Base-by-base conservation (phyloP, 75 land plant genomes). In the Isoetes taiwanensis region DNA sequence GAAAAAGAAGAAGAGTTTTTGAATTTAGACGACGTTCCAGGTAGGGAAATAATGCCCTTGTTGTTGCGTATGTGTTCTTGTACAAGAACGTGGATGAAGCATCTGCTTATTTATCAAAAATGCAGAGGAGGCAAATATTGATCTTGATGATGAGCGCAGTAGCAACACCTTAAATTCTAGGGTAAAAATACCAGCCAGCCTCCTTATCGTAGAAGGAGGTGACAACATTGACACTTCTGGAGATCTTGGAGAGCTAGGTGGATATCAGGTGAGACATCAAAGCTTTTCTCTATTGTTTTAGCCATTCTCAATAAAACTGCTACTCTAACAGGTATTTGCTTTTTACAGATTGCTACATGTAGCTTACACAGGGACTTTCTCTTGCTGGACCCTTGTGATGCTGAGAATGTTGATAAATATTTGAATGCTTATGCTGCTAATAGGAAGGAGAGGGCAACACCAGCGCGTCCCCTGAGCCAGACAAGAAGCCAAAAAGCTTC, bases 191-290 rank as follows among this genome's bases (percentile, higher is more conserved):
- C 97, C 91, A 2, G 67, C 83, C 17, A 83, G 79, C 57, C 58
- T 90, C 25, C 80, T 90, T 43, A 82, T 85, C 14, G 76, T 82
- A 35, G 91, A 85, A 67, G 97, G 91, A 41, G n/a, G n/a, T n/a
- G 93, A 90, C 34, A 72, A 71, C 69, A 60, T 74, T 50, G 86
- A 85, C 32, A 28, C 71, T 26, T 32, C 58, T 64, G 77, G 81
- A 42, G 85, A 79, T 59, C 71, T 34, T 29, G 76, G 77, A 28
- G 97, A 90, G 43, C 56, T 90, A 21, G 83, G 84, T 34, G 68
- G 86, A 14, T 90, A 86, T 61, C 73, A 85, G 93, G 97, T 85
- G 64, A 14, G 31, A 14, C 9, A 37, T 37, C 39, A 10, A 37
- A 37, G 12, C 12, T 54, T 23, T 8, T 21, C 12, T 2, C 2